Percentiles rank a stretch among this genome's conserved stretches.
Conservation (phyloP, 208 protist species). For the Hexamita inflata region DNA sequence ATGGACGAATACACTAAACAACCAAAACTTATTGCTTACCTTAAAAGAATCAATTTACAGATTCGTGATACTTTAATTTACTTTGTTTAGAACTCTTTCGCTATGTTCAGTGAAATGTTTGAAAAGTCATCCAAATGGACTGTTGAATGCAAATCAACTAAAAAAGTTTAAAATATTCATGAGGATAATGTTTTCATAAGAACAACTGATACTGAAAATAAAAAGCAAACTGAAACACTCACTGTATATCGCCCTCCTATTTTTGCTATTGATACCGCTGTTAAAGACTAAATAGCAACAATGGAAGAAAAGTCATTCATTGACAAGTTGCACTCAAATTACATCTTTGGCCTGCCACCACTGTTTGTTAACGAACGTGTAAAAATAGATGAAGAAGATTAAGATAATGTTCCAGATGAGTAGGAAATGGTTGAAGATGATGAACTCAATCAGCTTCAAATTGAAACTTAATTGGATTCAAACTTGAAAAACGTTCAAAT, state of each 20-base stretch:
- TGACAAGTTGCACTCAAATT: not conserved
- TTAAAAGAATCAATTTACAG: not conserved
- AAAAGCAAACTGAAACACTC: too few relatives aligned
- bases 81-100: not conserved
- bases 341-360: not conserved
- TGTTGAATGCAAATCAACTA: too few relatives aligned
- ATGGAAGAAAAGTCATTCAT: slow-evolving; percentile 4
- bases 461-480: not conserved
- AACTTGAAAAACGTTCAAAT: not conserved
- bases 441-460: not conserved
- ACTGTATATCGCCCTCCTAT: slow-evolving; percentile 8
- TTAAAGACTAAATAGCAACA: not conserved
- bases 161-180: too few relatives aligned
- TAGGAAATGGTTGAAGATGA: too few relatives aligned
- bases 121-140: too few relatives aligned
- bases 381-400: not conserved
- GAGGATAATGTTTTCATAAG: too few relatives aligned
- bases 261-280: not conserved
- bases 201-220: too few relatives aligned
- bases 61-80: not conserved
- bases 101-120: too few relatives aligned
- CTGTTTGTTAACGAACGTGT: not conserved
- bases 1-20: not conserved
- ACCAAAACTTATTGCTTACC: not conserved
- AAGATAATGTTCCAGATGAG: not conserved